Base-by-base conservation (phyloP, 2,329 filamentous ascomycete genomes). In the Chaetomiaceae sp. region DNA sequence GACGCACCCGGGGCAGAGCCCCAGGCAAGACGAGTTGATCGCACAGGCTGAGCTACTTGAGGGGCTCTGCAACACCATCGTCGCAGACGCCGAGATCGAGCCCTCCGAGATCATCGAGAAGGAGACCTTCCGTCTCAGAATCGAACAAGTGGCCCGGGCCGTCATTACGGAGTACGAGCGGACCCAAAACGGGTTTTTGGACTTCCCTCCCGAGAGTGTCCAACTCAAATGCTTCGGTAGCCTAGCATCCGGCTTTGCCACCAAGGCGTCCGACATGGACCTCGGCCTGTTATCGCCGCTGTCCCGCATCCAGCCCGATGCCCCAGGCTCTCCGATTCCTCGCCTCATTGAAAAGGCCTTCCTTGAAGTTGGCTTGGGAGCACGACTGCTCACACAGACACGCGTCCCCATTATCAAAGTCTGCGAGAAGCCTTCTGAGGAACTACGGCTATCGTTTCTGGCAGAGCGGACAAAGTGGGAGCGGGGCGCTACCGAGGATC, bases 181-280 rank as follows among this genome's bases (percentile, higher is more conserved):
- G 9, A 64, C 70, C n/a, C 60, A 63, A 2, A 71, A 70, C 25
- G 65, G 71, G 17, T 59, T 70, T 4, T 55, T 57, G 0, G 70
- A 78, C 8, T 83, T 87, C 53, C 71, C 77, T 15, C 65, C 77
- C 22, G 65, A 72, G 9, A 80, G 79, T 47, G 79, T 92, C n/a
- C 75, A 83, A 49, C 74, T 95, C 14, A 83, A 83, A 61, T 89
- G 86, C 63, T 95, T 94, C 65, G 91, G 90, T 5, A 95, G 90
- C 66, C 75, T 95, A 43, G 81, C 82, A 19, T 91, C 90, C 12
- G 91, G 91, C 0, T 95, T 95, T 70, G 91, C 89, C 3, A 90
- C 88, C 11, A 88, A 88, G 63, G 83, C 84, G n/a, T 92, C 91
- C 1, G 91, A 96, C 64, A 90, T 96, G 86, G 91, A 96, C 68